Percentiles rank a stretch among this genome's conserved stretches.
phyloP scores from a whole-genome alignment of 2,329 filamentous ascomycete species.

The Coniochaeta sp. region DNA sequence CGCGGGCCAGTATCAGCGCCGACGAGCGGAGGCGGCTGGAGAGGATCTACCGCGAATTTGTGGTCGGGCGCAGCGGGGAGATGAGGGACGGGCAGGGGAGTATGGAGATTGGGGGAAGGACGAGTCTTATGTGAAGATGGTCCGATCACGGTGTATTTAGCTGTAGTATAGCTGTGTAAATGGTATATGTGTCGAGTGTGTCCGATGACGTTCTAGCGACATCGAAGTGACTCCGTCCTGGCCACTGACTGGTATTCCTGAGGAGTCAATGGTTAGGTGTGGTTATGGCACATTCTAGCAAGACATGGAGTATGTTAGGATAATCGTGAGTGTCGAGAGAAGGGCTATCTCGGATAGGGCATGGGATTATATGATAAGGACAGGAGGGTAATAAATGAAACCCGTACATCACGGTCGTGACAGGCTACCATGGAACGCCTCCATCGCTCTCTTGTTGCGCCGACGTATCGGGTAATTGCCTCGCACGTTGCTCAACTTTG shows the following conservation, averaged over 20 bases:
- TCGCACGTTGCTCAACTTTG: neutral
- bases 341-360: too few relatives aligned
- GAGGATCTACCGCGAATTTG: conserved; percentile 87
- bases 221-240: too few relatives aligned
- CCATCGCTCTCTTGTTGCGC: neutral
- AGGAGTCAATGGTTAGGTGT: too few relatives aligned
- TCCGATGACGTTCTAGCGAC: neutral
- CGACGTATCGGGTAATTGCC: neutral
- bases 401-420: neutral
- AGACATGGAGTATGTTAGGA: too few relatives aligned
- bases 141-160: neutral
- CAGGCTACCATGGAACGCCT: neutral
- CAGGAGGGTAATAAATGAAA: too few relatives aligned
- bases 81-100: conserved; percentile 90
- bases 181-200: neutral
- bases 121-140: conserved; percentile 71
- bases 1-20: conserved; percentile 73
- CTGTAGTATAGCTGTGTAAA: neutral
- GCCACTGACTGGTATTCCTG: too few relatives aligned
- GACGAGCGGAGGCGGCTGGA: conserved; percentile 69
- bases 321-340: too few relatives aligned
- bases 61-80: conserved; percentile 86
- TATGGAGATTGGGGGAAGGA: conserved; percentile 86
- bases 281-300: too few relatives aligned
- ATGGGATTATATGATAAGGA: too few relatives aligned